A percentile compares a stretch with the other conserved stretches of the same genome.
Conservation (phyloP, 108 stramenopile genomes). For the Nitzschia sp. region DNA sequence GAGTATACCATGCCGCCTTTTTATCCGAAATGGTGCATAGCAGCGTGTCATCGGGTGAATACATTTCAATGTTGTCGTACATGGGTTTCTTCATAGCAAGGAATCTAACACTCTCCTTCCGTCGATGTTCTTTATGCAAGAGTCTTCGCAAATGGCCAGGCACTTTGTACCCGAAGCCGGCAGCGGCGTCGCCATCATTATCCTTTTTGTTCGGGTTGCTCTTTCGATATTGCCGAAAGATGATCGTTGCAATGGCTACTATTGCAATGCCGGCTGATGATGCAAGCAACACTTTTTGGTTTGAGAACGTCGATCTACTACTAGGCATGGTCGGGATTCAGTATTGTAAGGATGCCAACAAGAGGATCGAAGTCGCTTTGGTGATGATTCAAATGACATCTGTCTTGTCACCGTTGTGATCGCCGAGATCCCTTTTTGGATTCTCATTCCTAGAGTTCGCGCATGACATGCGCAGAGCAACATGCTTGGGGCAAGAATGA, state of each 20-base stretch:
- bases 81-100: conserved; percentile 80
- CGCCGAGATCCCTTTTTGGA: no score
- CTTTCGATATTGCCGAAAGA: neutral
- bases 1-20: conserved; percentile 85
- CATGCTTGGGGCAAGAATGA: no score
- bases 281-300: neutral
- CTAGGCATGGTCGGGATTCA: no score
- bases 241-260: neutral
- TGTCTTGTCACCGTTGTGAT: no score
- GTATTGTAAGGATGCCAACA: no score
- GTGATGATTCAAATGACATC: no score
- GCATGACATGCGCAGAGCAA: no score
- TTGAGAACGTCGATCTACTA: no score
- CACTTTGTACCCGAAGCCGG: conserved; percentile 29
- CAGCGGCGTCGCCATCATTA: conserved; percentile 8
- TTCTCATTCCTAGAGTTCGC: no score
- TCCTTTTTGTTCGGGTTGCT: neutral
- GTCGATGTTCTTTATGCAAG: conserved; percentile 61
- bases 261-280: neutral
- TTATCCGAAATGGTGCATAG: conserved; percentile 74
- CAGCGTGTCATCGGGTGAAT: conserved; percentile 48
- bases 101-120: conserved; percentile 60
- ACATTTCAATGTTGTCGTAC: conserved; percentile 87
- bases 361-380: no score
- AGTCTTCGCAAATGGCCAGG: conserved; percentile 69